These are phyloP conservation scores for Lathyrus aphaca DNA, from an alignment of 306 rosid genomes.

Conservation along the genomic window DNA sequence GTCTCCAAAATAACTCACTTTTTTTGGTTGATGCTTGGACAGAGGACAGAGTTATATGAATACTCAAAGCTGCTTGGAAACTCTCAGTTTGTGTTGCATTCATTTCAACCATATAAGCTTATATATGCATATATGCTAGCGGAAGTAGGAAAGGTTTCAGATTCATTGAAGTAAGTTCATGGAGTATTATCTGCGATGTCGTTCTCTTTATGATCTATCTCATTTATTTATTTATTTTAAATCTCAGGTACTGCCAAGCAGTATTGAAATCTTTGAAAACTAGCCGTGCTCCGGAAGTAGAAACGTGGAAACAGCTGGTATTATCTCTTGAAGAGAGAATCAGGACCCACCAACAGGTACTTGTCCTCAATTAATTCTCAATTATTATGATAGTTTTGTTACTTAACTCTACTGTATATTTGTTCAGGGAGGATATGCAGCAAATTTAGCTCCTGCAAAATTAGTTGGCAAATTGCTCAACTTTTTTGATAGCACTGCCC, in stretches of 20 bases:
- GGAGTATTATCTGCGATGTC: slow-evolving; percentile 25
- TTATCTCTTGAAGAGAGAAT: slow-evolving; percentile 91
- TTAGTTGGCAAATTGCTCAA: slow-evolving; percentile 81
- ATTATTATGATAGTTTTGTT: slow-evolving; percentile 24
- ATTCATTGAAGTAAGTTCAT: slow-evolving; percentile 83
- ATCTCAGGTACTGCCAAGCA: slow-evolving; percentile 86
- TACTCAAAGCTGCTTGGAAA: slow-evolving; percentile 91
- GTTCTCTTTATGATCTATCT: slow-evolving; percentile 15
- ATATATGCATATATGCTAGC: slow-evolving; percentile 91
- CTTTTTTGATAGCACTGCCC: slow-evolving; percentile 89
- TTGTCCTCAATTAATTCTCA: slow-evolving; percentile 22
- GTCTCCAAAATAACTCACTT: slow-evolving; percentile 23
- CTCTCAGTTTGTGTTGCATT: slow-evolving; percentile 84
- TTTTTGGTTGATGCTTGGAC: slow-evolving; percentile 48
- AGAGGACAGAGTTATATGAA: slow-evolving; percentile 94
- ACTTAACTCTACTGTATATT: slow-evolving; percentile 27
- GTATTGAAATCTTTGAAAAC: slow-evolving; percentile 76
- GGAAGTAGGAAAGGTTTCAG: slow-evolving; percentile 91
- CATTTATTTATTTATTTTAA: slow-evolving; percentile 32
- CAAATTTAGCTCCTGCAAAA: slow-evolving; percentile 76
- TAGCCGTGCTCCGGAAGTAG: slow-evolving; percentile 85
- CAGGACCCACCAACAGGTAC: slow-evolving; percentile 84
- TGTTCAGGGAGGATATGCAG: slow-evolving; percentile 81
- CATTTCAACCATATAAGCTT: slow-evolving; percentile 94
- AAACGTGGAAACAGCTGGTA: slow-evolving; percentile 79